Conservation (phyloP, 305 asterid species). For the Fraxinus latifolia region DNA sequence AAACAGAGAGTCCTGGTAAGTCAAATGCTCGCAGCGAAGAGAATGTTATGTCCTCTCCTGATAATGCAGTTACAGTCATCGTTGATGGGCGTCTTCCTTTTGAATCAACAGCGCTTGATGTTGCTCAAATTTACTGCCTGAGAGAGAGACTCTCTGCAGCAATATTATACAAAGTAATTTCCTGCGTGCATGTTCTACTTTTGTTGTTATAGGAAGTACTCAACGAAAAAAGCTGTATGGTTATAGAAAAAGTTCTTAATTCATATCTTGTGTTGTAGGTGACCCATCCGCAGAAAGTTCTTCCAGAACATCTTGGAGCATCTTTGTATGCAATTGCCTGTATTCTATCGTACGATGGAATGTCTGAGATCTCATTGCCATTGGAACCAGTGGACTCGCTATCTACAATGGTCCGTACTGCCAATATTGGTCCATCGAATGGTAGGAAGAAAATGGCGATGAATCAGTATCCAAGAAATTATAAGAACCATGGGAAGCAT, state of each 20-base stretch:
- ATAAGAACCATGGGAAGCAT: conserved; percentile 18
- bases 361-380: conserved; percentile 52
- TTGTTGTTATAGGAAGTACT: neutral
- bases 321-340: conserved; percentile 56
- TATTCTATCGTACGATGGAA: conserved; percentile 64
- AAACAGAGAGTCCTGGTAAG: conserved; percentile 20
- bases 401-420: conserved; percentile 44
- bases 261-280: conserved; percentile 36
- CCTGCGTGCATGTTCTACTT: neutral
- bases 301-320: conserved; percentile 67
- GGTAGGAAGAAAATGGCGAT: conserved; percentile 17
- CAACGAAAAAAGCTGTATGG: neutral
- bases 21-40: conserved; percentile 34
- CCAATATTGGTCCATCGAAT: conserved; percentile 35
- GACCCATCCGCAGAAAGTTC: conserved; percentile 51
- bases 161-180: conserved; percentile 58
- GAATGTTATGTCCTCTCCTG: conserved; percentile 74
- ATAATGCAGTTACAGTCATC: conserved; percentile 58
- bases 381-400: conserved; percentile 42
- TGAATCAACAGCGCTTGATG: conserved; percentile 74
- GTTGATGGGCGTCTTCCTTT: conserved; percentile 84
- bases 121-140: conserved; percentile 84
- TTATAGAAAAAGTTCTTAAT: neutral
- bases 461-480: conserved; percentile 26
- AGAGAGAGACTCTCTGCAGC: conserved; percentile 85